Evolutionary conservation across 75 land plant genomes (phyloP).

Genomic region (Selaginella moellendorffii): DNA sequence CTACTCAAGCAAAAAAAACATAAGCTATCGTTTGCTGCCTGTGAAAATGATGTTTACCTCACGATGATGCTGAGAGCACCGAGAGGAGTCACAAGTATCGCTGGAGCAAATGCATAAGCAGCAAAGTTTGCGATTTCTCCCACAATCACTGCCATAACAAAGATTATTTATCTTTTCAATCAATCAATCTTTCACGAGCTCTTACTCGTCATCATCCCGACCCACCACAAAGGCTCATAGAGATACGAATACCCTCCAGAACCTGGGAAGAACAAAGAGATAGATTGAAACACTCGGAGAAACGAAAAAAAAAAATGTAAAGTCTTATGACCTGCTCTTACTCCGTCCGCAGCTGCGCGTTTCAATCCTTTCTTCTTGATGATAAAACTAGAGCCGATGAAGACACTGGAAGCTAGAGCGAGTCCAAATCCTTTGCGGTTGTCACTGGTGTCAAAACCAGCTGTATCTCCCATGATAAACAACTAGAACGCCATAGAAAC

Average conservation of each 20-base stretch:
- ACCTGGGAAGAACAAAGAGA: constrained; percentile 25
- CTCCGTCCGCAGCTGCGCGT: constrained; percentile 28
- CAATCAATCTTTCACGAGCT: background rate
- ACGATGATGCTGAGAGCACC: constrained; percentile 88
- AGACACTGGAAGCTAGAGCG: constrained; percentile 35
- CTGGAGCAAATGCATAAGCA: constrained; percentile 92
- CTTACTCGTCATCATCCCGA: constrained; percentile 93
- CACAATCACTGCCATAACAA: constrained; percentile 67
- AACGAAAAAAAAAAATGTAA: background rate
- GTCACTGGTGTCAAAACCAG: constrained; percentile 6
- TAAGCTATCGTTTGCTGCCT: background rate
- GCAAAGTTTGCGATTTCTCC: constrained; percentile 89
- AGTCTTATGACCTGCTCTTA: constrained; percentile 25
- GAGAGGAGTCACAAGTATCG: constrained; percentile 78
- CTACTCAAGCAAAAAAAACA: constrained; percentile 22
- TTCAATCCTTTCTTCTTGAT: constrained; percentile 48
- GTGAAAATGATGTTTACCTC: constrained; percentile 31
- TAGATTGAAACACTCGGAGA: background rate
- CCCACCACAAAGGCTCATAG: constrained; percentile 95
- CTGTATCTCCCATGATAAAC: constrained; percentile 1
- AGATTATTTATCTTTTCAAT: no score
- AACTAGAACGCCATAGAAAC: background rate
- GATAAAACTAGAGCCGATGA: constrained; percentile 51
- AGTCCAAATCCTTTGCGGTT: constrained; percentile 31
- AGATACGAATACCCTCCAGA: constrained; percentile 85